A percentile compares a stretch with the other conserved stretches of the same genome.
Conservation (phyloP, 1,139 yeast genomes). For the Lodderomyces metapsilosis region DNA sequence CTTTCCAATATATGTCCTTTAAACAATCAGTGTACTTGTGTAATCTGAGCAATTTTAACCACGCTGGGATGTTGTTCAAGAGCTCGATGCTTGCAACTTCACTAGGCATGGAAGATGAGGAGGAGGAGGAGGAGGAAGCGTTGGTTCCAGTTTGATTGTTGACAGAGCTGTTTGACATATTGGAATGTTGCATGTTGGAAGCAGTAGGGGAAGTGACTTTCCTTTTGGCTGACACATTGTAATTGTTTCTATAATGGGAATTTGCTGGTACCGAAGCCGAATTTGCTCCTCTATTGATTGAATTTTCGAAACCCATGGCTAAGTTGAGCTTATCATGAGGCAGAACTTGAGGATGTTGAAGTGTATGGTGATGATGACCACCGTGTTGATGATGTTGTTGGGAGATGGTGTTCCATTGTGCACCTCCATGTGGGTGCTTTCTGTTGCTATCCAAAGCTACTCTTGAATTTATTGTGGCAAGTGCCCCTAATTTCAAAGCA, state of each 20-base stretch:
- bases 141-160: conserved; percentile 8
- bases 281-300: conserved; percentile 35
- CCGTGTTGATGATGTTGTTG: conserved; percentile 12
- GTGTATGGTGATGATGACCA: conserved; percentile 13
- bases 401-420: conserved; percentile 12
- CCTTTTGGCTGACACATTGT: conserved; percentile 5
- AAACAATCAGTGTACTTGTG: conserved; percentile 92
- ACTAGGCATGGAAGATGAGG: conserved; percentile 61
- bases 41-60: conserved; percentile 85
- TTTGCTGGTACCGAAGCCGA: conserved; percentile 37
- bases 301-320: conserved; percentile 29
- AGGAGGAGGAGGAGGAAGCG: conserved; percentile 14
- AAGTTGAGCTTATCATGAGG: conserved; percentile 1
- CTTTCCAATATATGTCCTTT: conserved; percentile 74
- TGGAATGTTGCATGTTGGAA: conserved; percentile 9
- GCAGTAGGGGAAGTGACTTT: conserved; percentile 7
- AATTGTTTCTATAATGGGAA: conserved; percentile 10
- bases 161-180: conserved; percentile 9
- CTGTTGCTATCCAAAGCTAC: conserved; percentile 58
- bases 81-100: conserved; percentile 66
- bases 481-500: conserved; percentile 57
- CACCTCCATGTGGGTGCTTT: conserved; percentile 26
- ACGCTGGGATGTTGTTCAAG: conserved; percentile 79
- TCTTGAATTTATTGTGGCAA: conserved; percentile 61
- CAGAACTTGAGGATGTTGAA: conserved; percentile 4